phyloP scores from a whole-genome alignment of 2,329 filamentous ascomycete species.

The Harringtonia aguacate region DNA sequence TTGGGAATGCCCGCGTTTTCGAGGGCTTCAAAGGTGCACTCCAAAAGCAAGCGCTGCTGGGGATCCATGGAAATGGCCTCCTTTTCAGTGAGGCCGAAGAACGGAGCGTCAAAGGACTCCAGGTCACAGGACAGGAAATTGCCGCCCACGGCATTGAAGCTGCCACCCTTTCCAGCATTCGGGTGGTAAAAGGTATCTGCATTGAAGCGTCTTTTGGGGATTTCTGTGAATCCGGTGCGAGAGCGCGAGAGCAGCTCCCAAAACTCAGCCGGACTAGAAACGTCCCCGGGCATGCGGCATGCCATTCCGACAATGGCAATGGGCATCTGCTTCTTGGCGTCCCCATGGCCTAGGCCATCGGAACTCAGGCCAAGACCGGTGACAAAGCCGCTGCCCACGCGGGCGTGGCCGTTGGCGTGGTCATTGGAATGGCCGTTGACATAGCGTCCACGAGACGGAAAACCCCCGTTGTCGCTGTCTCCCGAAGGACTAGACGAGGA shows the following conservation, averaged over 20 bases:
- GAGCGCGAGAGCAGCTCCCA: slow-evolving; percentile 31
- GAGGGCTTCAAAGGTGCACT: slow-evolving; percentile 43
- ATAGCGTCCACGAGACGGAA: no score
- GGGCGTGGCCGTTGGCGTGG: no score
- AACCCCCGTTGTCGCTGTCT: no score
- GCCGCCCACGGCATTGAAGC: slow-evolving; percentile 13
- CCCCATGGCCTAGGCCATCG: no score
- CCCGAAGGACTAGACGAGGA: no score
- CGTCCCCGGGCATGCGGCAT: slow-evolving; percentile 33
- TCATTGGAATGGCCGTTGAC: no score
- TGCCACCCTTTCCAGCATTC: slow-evolving; percentile 25
- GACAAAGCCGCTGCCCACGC: no score
- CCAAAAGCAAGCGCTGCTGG: slow-evolving; percentile 40
- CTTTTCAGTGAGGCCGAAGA: slow-evolving; percentile 37
- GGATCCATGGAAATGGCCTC: slow-evolving; percentile 43
- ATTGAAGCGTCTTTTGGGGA: slow-evolving; percentile 37
- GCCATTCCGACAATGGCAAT: slow-evolving; percentile 37
- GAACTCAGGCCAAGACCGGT: no score
- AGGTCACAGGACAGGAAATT: slow-evolving; percentile 36
- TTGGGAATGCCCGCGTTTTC: slow-evolving; percentile 26
- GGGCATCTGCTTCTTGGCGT: slow-evolving; percentile 13
- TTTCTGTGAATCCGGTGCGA: slow-evolving; percentile 27
- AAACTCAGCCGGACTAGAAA: slow-evolving; percentile 29
- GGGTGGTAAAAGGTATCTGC: slow-evolving; percentile 26
- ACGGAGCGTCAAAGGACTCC: slow-evolving; percentile 37